These are phyloP conservation scores for Candida insectalens DNA, from an alignment of 805 yeast species.

Conservation along the genomic window DNA sequence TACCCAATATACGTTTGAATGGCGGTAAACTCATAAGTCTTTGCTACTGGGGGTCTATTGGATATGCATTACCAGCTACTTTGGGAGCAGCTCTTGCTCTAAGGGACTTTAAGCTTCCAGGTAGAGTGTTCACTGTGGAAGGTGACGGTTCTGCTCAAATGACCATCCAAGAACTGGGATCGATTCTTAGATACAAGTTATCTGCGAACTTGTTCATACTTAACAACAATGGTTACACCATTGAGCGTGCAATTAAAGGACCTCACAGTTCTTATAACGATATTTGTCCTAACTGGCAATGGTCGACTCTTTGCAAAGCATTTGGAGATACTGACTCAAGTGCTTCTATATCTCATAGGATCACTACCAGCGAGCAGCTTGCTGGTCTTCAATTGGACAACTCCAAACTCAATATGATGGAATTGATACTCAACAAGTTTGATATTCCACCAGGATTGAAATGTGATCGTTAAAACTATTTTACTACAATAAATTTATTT, in stretches of 20 bases:
- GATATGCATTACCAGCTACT: slow-evolving; percentile 43
- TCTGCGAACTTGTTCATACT: slow-evolving; percentile 34
- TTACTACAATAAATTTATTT: slow-evolving; percentile 19
- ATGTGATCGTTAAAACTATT: slow-evolving; percentile 22
- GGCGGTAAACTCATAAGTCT: slow-evolving; percentile 29
- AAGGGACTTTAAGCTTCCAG: slow-evolving; percentile 27
- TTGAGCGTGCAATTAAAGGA: slow-evolving; percentile 40
- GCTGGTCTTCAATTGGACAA: slow-evolving; percentile 22
- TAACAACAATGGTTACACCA: slow-evolving; percentile 43
- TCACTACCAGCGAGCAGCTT: slow-evolving; percentile 30
- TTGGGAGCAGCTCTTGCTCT: slow-evolving; percentile 37
- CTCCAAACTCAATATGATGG: slow-evolving; percentile 40
- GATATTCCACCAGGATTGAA: slow-evolving; percentile 41
- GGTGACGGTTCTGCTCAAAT: slow-evolving; percentile 53
- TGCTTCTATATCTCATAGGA: slow-evolving; percentile 21
- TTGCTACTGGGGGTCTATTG: slow-evolving; percentile 39
- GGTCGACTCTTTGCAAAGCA: slow-evolving; percentile 56
- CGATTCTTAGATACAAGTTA: slow-evolving; percentile 29
- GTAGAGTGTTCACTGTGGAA: slow-evolving; percentile 34
- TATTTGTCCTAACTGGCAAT: slow-evolving; percentile 42
- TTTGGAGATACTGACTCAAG: slow-evolving; percentile 48
- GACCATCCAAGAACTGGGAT: slow-evolving; percentile 40
- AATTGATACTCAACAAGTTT: slow-evolving; percentile 45
- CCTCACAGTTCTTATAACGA: slow-evolving; percentile 42
- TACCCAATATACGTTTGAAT: slow-evolving; percentile 27